These are phyloP conservation scores for Trichoderma erinaceum DNA, from an alignment of 495 filamentous ascomycete genomes.

Conservation along the genomic window DNA sequence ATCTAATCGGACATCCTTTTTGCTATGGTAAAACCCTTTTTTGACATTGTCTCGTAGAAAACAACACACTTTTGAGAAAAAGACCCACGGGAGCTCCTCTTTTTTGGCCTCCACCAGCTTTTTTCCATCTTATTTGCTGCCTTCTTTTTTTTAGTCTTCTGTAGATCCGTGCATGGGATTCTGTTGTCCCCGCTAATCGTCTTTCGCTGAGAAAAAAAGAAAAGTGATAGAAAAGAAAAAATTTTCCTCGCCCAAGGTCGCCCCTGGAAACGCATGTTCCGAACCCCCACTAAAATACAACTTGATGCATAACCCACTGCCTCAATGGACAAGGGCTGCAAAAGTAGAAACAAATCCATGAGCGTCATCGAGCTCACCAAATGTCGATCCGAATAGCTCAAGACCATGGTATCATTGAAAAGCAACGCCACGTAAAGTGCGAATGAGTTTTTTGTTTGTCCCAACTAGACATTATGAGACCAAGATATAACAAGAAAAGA, in stretches of 20 bases:
- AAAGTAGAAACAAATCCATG: background rate
- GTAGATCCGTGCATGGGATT: constrained; percentile 25
- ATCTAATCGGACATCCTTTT: background rate
- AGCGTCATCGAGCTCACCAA: constrained; percentile 18
- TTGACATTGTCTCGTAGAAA: constrained; percentile 16
- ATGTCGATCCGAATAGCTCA: constrained; percentile 24
- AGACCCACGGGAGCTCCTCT: constrained; percentile 14
- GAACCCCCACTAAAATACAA: constrained; percentile 28
- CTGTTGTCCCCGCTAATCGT: constrained; percentile 23
- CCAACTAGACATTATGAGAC: constrained; percentile 12
- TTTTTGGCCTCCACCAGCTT: constrained; percentile 16
- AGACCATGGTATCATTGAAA: constrained; percentile 35
- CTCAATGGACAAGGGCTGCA: no score
- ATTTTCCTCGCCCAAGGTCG: constrained; percentile 2
- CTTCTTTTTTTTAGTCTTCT: constrained; percentile 24
- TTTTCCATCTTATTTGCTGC: constrained; percentile 18
- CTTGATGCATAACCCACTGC: background rate
- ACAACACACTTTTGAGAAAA: background rate
- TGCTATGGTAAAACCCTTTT: background rate
- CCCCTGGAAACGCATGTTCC: constrained; percentile 10
- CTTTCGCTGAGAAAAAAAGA: constrained; percentile 4
- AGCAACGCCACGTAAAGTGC: constrained; percentile 29
- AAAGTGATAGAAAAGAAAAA: background rate
- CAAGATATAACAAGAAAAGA: constrained; percentile 12
- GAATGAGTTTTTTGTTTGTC: constrained; percentile 3